Base-by-base conservation (phyloP, 768 basidiomycete species). In the Kwoniella dendrophila region DNA sequence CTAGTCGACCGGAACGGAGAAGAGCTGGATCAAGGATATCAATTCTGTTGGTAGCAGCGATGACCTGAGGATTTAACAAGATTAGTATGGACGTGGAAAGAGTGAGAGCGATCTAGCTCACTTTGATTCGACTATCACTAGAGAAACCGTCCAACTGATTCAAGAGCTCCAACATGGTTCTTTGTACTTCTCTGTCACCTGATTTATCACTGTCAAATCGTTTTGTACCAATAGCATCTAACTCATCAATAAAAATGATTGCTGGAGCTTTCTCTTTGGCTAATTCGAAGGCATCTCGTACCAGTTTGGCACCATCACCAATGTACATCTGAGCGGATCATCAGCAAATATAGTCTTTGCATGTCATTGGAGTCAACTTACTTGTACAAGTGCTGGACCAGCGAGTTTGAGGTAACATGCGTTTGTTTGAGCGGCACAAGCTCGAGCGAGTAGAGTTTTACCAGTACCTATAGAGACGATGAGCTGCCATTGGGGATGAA, bases 201-300 rank as follows among this genome's bases (percentile, higher is more conserved):
- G 91, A 91, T 85, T 98, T 99, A 80, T 98, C 95, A 18, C 90
- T 93, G 75, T 99, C 96, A 75, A 98, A 98, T 7, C 96, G 90
- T 79, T 97, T 97, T 11, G 95, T 98, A 41, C 95, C 95, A 70
- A 98, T 95, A n/a, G 94, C 94, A 78, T 98, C 95, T 75, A 98
- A 80, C 76, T 98, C 95, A 73, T 98, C 95, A 67, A 97, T 97
- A 81, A 97, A 97, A 79, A 98, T 97, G 79, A 97, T 97, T n/a
- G 93, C 90, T 5, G 94, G 94, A 1, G 93, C 90, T 74, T 98
- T 97, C 83, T 96, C 90, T 80, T 97, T 98, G 18, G 96, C 96
- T 47, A 99, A 84, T 47, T 94, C 93, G 77, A 99, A 98, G 2
- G 95, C 95, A 73, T 99, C 96, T 47, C 96, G 90, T 22, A 99